Conservation (phyloP, 73 alveolate genomes). For the Paramecium biaurelia region DNA sequence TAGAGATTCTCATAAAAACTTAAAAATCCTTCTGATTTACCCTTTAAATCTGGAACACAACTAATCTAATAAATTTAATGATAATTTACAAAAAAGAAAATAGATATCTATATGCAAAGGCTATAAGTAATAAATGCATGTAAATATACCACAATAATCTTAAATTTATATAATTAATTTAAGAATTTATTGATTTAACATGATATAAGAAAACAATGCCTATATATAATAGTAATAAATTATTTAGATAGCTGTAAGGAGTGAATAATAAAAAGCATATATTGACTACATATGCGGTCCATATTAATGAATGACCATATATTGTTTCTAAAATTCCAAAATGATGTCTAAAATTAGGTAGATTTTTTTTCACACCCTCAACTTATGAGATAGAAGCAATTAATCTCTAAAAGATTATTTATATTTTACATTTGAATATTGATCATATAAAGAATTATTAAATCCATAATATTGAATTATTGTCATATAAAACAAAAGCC, state of each 20-base stretch:
- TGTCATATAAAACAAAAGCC: not conserved
- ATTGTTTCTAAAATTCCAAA: not conserved
- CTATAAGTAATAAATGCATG: not conserved
- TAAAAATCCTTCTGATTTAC: not conserved
- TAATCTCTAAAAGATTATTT: not conserved
- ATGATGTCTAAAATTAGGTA: not conserved
- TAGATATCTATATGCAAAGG: not conserved
- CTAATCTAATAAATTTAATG: not conserved
- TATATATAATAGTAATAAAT: not conserved
- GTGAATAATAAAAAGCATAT: not conserved
- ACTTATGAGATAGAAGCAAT: not conserved
- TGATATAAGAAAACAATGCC: not conserved
- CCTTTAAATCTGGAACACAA: not conserved
- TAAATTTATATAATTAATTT: not conserved
- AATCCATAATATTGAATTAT: constrained; percentile 12
- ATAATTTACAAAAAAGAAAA: not conserved
- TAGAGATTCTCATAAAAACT: not conserved
- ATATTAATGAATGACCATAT: not conserved
- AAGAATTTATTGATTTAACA: not conserved
- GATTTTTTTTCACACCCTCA: not conserved
- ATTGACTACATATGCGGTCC: constrained; percentile 2
- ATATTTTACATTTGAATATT: not conserved
- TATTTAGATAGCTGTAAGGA: not conserved
- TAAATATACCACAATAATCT: not conserved
- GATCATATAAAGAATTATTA: not conserved